A percentile compares a stretch with the other conserved stretches of the same genome.
These are phyloP conservation scores for Diutina siamensis DNA, from an alignment of 1,139 yeast species.

Conservation along the genomic window DNA sequence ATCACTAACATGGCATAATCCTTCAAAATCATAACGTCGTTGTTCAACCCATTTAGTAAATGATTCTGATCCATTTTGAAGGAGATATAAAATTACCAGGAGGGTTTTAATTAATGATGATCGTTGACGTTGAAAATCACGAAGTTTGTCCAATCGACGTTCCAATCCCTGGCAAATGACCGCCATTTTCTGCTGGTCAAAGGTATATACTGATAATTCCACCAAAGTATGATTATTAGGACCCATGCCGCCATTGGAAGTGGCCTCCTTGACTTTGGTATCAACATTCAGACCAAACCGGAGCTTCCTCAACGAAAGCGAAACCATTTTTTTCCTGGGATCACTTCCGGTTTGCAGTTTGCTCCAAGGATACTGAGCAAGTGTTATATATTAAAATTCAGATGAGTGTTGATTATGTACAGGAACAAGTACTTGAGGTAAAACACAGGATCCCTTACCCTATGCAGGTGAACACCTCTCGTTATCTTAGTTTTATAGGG, in stretches of 20 bases:
- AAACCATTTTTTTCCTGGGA: too few relatives aligned
- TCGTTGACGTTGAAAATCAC: slow-evolving; percentile 1
- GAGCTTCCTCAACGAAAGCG: background rate
- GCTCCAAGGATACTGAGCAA: too few relatives aligned
- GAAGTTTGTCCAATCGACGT: background rate
- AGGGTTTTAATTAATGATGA: background rate
- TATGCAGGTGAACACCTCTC: too few relatives aligned
- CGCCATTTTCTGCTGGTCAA: background rate
- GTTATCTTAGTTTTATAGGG: too few relatives aligned
- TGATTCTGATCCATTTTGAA: slow-evolving; percentile 1
- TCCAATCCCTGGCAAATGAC: background rate
- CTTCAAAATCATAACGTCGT: background rate
- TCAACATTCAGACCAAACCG: slow-evolving; percentile 5
- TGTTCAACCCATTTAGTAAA: background rate
- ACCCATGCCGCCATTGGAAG: slow-evolving; percentile 3
- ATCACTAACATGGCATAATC: background rate
- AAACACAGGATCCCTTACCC: too few relatives aligned
- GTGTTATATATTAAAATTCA: too few relatives aligned
- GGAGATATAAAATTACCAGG: background rate
- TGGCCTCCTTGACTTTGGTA: background rate
- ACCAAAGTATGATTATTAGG: slow-evolving; percentile 1
- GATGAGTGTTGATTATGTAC: too few relatives aligned
- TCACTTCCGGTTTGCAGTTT: too few relatives aligned
- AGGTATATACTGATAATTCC: background rate
- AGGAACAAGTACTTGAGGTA: too few relatives aligned